Base-by-base conservation (phyloP, 2,329 filamentous ascomycete species). In the Cladorrhinum sp. region DNA sequence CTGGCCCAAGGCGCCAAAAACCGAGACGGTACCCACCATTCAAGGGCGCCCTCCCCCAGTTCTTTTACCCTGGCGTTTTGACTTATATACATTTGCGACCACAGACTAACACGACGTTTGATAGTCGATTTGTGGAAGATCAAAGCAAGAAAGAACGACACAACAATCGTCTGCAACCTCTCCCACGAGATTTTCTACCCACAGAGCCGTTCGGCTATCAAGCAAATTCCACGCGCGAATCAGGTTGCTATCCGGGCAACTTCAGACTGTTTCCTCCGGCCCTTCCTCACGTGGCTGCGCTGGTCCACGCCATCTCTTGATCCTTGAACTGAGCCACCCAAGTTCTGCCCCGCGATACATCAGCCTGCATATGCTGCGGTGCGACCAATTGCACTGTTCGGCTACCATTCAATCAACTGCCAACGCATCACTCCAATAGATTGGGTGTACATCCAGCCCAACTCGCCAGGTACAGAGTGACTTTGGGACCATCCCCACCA, bases 401-500 rank as follows among this genome's bases (percentile, higher is more conserved):
- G 76, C 75, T 78, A 77, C 75, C 75, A 80, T 75, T 76, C 78
- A 75, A 73, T 74, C 71, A 70, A 75, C 70, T 85, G 83, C 83
- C 83, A 86, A 79, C 84, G 79, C 84, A 85, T 82, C 78, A 77
- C 81, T 77, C 79, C 77, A 81, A 81, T 82, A 80, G 77, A 81
- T 81, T 81, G 77, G 76, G 74, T 78, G 73, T 72, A 74, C 76
- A 77, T 75, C 74, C 74, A 74, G 73, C 75, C 74, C 77, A 73
- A 73, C 73, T 73, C 71, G 69, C 75, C 75, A 72, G 74, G 73
- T 76, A 76, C 75, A 74, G 72, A 76, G 75, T 75, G 71, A 77
- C 74, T 59, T 55, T 74, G 73, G 72, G 74, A 67, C 67, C 67
- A 58, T 71, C 70, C 71, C 73, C 73, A 75, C 73, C 74, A 75